Percentiles rank a stretch among this genome's conserved stretches.
Evolutionary conservation across 2,329 filamentous ascomycete genomes (phyloP).

Genomic region (Aspergillus jensenii): DNA sequence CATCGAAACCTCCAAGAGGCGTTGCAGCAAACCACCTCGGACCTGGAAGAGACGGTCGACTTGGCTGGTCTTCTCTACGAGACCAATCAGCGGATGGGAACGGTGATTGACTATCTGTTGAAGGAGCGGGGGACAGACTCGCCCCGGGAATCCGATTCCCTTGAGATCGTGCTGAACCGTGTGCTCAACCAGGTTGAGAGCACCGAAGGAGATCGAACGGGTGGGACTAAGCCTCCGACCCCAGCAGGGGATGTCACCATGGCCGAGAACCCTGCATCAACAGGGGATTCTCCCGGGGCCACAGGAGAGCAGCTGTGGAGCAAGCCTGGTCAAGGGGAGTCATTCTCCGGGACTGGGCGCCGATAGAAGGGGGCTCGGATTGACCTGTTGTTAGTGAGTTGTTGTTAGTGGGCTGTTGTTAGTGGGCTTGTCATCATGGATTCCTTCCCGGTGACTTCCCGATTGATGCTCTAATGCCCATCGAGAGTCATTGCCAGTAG

Average conservation of each 20-base stretch:
- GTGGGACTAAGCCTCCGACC: neutral
- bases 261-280: neutral
- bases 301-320: neutral
- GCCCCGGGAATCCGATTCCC: neutral
- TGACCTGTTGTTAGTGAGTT: neutral
- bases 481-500: neutral
- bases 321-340: too few species aligned
- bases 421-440: neutral
- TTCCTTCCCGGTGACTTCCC: neutral
- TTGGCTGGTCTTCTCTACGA: neutral
- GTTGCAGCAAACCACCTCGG: neutral
- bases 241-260: neutral
- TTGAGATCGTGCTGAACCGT: neutral
- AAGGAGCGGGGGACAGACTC: neutral
- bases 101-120: neutral
- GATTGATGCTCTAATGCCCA: neutral
- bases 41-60: neutral
- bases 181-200: neutral
- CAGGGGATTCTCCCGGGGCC: neutral
- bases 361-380: neutral
- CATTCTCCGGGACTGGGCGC: neutral
- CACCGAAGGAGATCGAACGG: neutral
- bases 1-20: neutral
- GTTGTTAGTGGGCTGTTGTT: neutral
- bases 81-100: neutral